Conservation (phyloP, 306 rosid species). For the Coriaria nepalensis region DNA sequence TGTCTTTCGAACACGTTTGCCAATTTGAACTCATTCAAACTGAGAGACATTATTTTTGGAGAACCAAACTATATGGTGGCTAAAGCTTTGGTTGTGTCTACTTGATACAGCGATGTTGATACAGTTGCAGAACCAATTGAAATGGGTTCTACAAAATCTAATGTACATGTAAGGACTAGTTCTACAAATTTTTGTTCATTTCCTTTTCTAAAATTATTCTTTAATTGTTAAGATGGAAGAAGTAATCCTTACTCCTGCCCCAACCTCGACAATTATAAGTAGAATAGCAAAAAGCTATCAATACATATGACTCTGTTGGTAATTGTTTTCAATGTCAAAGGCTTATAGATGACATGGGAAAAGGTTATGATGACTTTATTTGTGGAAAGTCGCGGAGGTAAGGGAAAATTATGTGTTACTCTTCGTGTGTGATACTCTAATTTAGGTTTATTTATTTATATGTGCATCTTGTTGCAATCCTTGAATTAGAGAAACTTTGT, state of each 20-base stretch:
- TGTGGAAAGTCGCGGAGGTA: constrained; percentile 99
- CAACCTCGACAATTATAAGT: constrained; percentile 16
- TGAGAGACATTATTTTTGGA: too few relatives aligned
- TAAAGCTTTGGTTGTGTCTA: constrained; percentile 14
- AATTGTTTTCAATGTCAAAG: constrained; percentile 89
- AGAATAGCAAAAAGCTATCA: constrained; percentile 22
- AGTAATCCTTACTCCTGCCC: background rate
- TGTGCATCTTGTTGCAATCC: too few relatives aligned
- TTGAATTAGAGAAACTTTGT: too few relatives aligned
- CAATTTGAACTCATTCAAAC: too few relatives aligned
- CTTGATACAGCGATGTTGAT: constrained; percentile 41
- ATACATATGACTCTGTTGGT: constrained; percentile 35
- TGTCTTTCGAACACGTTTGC: background rate
- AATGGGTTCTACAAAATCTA: constrained; percentile 31
- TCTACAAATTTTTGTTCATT: constrained; percentile 7
- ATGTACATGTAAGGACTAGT: constrained; percentile 32
- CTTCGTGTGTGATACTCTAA: background rate
- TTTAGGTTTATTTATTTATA: too few relatives aligned
- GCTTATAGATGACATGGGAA: constrained; percentile 24
- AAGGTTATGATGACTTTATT: constrained; percentile 18
- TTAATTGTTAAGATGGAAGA: background rate
- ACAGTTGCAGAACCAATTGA: constrained; percentile 36
- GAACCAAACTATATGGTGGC: too few relatives aligned
- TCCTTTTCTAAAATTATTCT: constrained; percentile 7
- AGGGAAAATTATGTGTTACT: background rate